phyloP scores from a whole-genome alignment of 1,284 basidiomycete species.

The Cryptococcus maquisensis region DNA sequence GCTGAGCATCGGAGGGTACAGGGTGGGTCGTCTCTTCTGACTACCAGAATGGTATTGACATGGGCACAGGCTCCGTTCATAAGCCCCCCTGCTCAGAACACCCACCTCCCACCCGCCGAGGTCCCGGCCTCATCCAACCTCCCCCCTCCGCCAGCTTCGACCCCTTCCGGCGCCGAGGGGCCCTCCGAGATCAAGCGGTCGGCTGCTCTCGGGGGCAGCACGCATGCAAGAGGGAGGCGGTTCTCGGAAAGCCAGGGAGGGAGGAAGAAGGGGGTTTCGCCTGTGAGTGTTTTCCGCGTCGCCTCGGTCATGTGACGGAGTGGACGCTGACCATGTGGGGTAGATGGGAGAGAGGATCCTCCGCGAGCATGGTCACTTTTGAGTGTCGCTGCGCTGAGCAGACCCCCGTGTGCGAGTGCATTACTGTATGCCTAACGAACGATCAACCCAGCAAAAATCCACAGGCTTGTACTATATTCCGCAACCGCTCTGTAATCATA shows the following conservation, averaged over 20 bases:
- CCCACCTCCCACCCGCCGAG: slow-evolving; percentile 10
- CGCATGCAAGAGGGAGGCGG: slow-evolving; percentile 17
- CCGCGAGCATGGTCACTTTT: slow-evolving; percentile 44
- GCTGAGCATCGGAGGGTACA: slow-evolving; percentile 33
- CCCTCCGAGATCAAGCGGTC: slow-evolving; percentile 11
- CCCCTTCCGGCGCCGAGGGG: slow-evolving; percentile 4
- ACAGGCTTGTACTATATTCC: not conserved
- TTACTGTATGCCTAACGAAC: not conserved
- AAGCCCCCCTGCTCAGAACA: slow-evolving; percentile 16
- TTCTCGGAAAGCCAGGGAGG: slow-evolving; percentile 31
- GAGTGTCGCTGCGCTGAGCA: not conserved
- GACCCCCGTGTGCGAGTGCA: no score
- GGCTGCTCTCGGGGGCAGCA: slow-evolving; percentile 10
- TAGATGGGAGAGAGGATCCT: slow-evolving; percentile 46
- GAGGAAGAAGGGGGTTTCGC: slow-evolving; percentile 42
- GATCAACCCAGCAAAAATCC: not conserved
- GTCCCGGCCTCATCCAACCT: not conserved
- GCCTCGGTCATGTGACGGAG: not conserved
- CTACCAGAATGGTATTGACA: not conserved
- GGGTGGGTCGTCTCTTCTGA: slow-evolving; percentile 21
- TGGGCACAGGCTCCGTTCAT: slow-evolving; percentile 15
- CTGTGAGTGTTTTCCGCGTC: slow-evolving; percentile 27
- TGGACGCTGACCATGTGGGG: not conserved
- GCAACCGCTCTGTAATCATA: not conserved
- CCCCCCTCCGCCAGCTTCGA: slow-evolving; percentile 1